Evolutionary conservation across 345 rosid species (phyloP).

Genomic region (Litchi chinensis): DNA sequence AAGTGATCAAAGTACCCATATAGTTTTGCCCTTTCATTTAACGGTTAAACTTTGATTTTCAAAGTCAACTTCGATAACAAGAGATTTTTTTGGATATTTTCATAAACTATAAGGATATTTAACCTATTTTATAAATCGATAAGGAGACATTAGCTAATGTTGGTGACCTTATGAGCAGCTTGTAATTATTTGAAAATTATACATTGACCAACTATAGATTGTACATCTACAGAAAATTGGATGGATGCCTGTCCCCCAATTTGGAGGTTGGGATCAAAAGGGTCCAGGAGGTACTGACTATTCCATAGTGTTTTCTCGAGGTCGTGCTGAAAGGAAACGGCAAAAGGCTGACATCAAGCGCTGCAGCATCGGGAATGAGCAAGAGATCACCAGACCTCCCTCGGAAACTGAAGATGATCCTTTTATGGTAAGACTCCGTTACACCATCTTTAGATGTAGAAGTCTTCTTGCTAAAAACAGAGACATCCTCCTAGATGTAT

Average conservation of each 20-base stretch:
- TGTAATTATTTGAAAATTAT: too few species aligned
- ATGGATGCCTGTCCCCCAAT: slow-evolving; percentile 67
- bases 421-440: slow-evolving; percentile 43
- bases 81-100: too few species aligned
- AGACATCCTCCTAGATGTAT: not conserved
- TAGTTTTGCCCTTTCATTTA: too few species aligned
- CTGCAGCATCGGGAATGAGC: slow-evolving; percentile 56
- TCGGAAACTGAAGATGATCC: slow-evolving; percentile 44
- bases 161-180: too few species aligned
- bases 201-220: too few species aligned
- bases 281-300: slow-evolving; percentile 51
- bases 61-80: too few species aligned
- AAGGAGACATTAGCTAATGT: too few species aligned
- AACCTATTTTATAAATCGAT: too few species aligned
- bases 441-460: not conserved
- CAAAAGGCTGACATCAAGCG: slow-evolving; percentile 44
- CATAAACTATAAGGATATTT: too few species aligned
- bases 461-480: too few species aligned
- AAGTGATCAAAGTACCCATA: too few species aligned
- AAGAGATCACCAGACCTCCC: slow-evolving; percentile 39
- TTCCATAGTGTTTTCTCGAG: slow-evolving; percentile 62
- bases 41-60: too few species aligned
- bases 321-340: slow-evolving; percentile 73
- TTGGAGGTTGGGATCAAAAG: slow-evolving; percentile 79
- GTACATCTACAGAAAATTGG: slow-evolving; percentile 39